These are phyloP conservation scores for Backusella tuberculispora DNA, from an alignment of 192 early-diverging fungal genomes.

Conservation along the genomic window DNA sequence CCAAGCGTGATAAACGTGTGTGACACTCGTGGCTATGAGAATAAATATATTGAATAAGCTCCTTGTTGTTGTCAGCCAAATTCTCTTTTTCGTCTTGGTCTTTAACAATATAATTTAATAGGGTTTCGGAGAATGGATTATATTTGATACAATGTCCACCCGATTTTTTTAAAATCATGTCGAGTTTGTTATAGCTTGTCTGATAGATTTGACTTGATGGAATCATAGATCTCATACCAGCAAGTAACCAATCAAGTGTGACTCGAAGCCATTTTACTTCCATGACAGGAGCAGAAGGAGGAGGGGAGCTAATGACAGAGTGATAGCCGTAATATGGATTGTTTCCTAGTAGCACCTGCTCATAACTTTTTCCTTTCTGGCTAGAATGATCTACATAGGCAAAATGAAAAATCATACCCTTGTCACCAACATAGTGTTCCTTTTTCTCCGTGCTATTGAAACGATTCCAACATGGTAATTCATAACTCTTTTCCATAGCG, in stretches of 20 bases:
- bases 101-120: slow-evolving; percentile 27
- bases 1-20: slow-evolving; percentile 30
- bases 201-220: slow-evolving; percentile 30
- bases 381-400: slow-evolving; percentile 11
- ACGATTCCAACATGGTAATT: slow-evolving; percentile 22
- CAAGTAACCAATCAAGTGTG: slow-evolving; percentile 31
- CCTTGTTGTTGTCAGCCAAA: background rate
- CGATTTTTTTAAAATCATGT: background rate
- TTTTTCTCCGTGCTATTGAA: background rate
- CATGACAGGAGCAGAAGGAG: background rate
- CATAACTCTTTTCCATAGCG: slow-evolving; percentile 26
- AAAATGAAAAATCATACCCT: slow-evolving; percentile 27
- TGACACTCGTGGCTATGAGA: slow-evolving; percentile 36
- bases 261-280: slow-evolving; percentile 26
- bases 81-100: background rate
- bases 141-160: slow-evolving; percentile 36
- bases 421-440: slow-evolving; percentile 36
- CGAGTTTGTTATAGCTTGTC: slow-evolving; percentile 10
- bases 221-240: slow-evolving; percentile 16
- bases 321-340: background rate
- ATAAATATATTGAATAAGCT: slow-evolving; percentile 27
- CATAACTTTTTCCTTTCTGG: background rate
- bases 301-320: background rate
- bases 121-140: slow-evolving; percentile 30
- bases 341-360: background rate